phyloP scores from a whole-genome alignment of 129 eudicot genomes.

The Dittrichia graveolens region DNA sequence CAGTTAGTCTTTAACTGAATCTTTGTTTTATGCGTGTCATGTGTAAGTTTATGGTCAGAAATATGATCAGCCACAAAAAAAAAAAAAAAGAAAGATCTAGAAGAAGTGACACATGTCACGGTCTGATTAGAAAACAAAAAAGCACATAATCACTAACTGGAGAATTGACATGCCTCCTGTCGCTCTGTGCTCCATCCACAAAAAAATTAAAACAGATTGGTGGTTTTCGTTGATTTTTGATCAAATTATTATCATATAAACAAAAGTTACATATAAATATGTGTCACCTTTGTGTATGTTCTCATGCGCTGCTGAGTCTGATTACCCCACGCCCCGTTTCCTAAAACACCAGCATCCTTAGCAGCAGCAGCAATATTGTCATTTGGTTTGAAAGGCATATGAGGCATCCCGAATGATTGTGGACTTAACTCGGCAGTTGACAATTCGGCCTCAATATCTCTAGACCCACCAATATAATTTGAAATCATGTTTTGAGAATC shows the following conservation, averaged over 20 bases:
- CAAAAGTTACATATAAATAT: too few species aligned
- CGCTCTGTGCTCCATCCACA: too few species aligned
- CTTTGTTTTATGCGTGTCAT: too few species aligned
- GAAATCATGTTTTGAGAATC: slow-evolving; percentile 85
- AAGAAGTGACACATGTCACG: too few species aligned
- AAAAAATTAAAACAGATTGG: too few species aligned
- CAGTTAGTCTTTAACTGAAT: too few species aligned
- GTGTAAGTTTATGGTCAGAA: too few species aligned
- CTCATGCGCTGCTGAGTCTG: slow-evolving; percentile 75
- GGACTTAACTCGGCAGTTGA: slow-evolving; percentile 72
- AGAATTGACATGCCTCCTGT: too few species aligned
- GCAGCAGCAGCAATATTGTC: slow-evolving; percentile 37
- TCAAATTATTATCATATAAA: too few species aligned
- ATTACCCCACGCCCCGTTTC: slow-evolving; percentile 72
- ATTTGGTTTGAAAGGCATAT: slow-evolving; percentile 71
- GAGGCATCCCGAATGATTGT: slow-evolving; percentile 73
- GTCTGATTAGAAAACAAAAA: too few species aligned
- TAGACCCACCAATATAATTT: slow-evolving; percentile 50
- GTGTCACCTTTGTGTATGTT: slow-evolving; percentile 85
- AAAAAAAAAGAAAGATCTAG: not conserved
- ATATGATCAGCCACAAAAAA: not conserved
- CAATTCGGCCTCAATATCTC: slow-evolving; percentile 75
- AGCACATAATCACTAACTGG: too few species aligned
- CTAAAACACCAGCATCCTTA: slow-evolving; percentile 60
- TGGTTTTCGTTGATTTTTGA: too few species aligned